These are phyloP conservation scores for Penicillium canescens DNA, from an alignment of 495 filamentous ascomycete genomes.

Conservation along the genomic window DNA sequence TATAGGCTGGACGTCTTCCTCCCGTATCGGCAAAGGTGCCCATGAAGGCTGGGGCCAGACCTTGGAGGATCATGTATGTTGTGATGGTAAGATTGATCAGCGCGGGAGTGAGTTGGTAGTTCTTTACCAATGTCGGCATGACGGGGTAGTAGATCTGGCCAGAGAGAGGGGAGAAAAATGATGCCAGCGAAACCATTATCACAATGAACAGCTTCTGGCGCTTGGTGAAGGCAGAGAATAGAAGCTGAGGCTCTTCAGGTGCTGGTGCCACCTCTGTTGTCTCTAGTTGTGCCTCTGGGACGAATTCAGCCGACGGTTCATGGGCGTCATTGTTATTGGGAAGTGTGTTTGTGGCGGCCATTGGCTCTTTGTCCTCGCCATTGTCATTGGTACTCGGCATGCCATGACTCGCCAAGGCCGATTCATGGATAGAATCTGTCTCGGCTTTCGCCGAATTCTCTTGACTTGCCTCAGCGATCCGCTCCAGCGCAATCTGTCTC, in stretches of 20 bases:
- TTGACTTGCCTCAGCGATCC: too few species aligned
- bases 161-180: conserved; percentile 59
- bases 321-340: neutral
- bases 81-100: conserved; percentile 70
- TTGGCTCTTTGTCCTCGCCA: too few species aligned
- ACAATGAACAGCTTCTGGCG: conserved; percentile 60
- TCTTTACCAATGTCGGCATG: conserved; percentile 54
- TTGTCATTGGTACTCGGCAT: too few species aligned
- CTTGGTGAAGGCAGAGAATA: conserved; percentile 56
- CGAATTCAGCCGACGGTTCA: neutral
- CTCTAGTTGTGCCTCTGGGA: conserved; percentile 4
- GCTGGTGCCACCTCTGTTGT: neutral
- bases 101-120: conserved; percentile 56
- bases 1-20: conserved; percentile 60
- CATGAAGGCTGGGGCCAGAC: conserved; percentile 57
- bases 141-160: conserved; percentile 75
- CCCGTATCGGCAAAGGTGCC: conserved; percentile 61
- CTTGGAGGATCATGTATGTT: conserved; percentile 65
- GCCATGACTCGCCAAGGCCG: too few species aligned
- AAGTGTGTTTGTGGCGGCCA: too few species aligned
- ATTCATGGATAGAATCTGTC: too few species aligned
- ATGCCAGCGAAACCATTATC: conserved; percentile 52
- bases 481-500: too few species aligned
- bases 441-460: too few species aligned
- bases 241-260: neutral